Evolutionary conservation across 768 basidiomycete genomes (phyloP).

Genomic region (Mycena floridula): DNA sequence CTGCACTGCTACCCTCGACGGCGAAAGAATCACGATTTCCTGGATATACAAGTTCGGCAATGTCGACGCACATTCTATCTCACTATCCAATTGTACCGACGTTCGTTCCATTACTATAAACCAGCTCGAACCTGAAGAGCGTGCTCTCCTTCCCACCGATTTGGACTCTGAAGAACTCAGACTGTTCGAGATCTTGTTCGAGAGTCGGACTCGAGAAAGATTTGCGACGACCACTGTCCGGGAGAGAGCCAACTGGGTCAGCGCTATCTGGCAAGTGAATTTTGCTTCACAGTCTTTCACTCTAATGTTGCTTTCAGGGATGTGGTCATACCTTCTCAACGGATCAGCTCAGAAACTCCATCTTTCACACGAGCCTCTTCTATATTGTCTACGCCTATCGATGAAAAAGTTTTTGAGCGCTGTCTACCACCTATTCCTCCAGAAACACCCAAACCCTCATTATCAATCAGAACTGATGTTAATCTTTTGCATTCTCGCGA

Average conservation of each 20-base stretch:
- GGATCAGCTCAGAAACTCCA: too few species aligned
- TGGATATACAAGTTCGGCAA: slow-evolving; percentile 35
- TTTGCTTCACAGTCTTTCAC: slow-evolving; percentile 1
- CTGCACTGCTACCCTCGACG: slow-evolving; percentile 32
- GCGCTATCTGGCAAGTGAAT: slow-evolving; percentile 57
- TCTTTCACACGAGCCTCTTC: too few species aligned
- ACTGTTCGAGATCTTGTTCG: slow-evolving; percentile 62
- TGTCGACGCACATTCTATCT: slow-evolving; percentile 33
- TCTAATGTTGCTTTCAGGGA: slow-evolving; percentile 39
- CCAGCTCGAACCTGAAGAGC: slow-evolving; percentile 40
- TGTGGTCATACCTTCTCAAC: slow-evolving; percentile 38
- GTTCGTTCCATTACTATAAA: slow-evolving; percentile 49
- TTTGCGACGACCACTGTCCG: slow-evolving; percentile 58
- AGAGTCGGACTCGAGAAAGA: slow-evolving; percentile 43
- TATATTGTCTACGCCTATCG: neutral
- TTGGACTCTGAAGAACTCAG: slow-evolving; percentile 34
- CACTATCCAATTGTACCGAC: slow-evolving; percentile 49
- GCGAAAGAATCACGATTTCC: slow-evolving; percentile 36
- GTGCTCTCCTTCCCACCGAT: slow-evolving; percentile 29
- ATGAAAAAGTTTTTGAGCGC: slow-evolving; percentile 1
- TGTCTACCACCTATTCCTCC: slow-evolving; percentile 5
- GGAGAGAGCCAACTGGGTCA: slow-evolving; percentile 70
- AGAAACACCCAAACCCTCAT: too few species aligned
- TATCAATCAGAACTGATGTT: too few species aligned
- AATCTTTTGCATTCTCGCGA: too few species aligned